Evolutionary conservation across 805 yeast species (phyloP).

Genomic region (Yamadazyma insecticola): DNA sequence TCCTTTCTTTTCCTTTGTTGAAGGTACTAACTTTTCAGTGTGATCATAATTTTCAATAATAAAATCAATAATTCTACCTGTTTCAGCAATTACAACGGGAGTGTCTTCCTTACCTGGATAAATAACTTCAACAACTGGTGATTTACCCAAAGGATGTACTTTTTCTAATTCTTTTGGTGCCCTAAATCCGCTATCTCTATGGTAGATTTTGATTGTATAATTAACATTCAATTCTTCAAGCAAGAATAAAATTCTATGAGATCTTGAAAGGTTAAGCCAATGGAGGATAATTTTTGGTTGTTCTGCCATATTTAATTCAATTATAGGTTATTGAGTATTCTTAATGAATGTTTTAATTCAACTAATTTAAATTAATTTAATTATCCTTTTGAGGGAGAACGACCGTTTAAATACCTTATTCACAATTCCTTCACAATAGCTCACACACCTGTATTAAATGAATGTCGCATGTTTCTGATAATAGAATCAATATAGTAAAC

Average conservation of each 20-base stretch:
- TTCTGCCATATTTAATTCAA: background rate
- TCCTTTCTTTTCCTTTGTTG: slow-evolving; percentile 34
- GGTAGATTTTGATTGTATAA: slow-evolving; percentile 29
- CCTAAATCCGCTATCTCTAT: slow-evolving; percentile 18
- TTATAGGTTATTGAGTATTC: too few species aligned
- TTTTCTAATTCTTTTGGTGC: slow-evolving; percentile 29
- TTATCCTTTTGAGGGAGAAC: too few species aligned
- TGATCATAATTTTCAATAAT: slow-evolving; percentile 48
- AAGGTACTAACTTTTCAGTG: slow-evolving; percentile 31
- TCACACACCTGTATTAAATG: too few species aligned
- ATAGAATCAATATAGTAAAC: too few species aligned
- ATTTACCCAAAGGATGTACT: slow-evolving; percentile 35
- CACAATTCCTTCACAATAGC: too few species aligned
- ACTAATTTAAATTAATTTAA: too few species aligned
- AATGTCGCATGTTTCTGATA: too few species aligned
- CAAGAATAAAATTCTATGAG: slow-evolving; percentile 35
- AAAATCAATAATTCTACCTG: slow-evolving; percentile 55
- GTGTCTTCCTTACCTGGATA: slow-evolving; percentile 15
- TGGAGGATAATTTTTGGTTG: slow-evolving; percentile 7
- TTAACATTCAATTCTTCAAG: slow-evolving; percentile 30
- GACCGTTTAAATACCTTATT: too few species aligned
- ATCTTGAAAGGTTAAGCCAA: slow-evolving; percentile 31
- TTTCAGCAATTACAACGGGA: slow-evolving; percentile 43
- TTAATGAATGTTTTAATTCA: too few species aligned
- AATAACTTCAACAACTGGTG: slow-evolving; percentile 27